Percentiles rank a stretch among this genome's conserved stretches.
Conservation (phyloP, 352 stramenopile species). For the Pythium graminicola region DNA sequence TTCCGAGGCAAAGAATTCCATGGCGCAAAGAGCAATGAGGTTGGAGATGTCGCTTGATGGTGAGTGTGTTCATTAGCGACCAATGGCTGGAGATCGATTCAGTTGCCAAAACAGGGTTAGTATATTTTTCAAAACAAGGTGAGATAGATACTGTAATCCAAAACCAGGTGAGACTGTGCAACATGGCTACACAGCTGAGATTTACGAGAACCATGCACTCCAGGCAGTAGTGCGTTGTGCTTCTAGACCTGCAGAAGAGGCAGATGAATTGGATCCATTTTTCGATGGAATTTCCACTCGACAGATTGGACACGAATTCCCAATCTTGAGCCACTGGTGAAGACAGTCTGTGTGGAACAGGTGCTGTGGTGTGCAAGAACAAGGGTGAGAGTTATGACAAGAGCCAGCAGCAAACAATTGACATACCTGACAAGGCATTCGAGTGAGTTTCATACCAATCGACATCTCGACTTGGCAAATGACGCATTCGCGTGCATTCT, state of each 20-base stretch:
- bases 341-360: constrained; percentile 78
- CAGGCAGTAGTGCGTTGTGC: constrained; percentile 48
- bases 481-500: constrained; percentile 68
- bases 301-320: constrained; percentile 80
- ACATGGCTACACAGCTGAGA: constrained; percentile 17
- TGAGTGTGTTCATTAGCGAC: constrained; percentile 12
- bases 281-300: constrained; percentile 66
- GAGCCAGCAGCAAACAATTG: neutral
- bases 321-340: constrained; percentile 75
- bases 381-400: no score
- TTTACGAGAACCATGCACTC: constrained; percentile 75
- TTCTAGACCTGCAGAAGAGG: constrained; percentile 30
- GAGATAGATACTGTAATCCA: neutral
- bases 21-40: constrained; percentile 11
- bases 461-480: constrained; percentile 77
- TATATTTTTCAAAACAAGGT: neutral
- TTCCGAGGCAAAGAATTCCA: constrained; percentile 71
- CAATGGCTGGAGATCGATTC: constrained; percentile 18
- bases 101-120: constrained; percentile 9
- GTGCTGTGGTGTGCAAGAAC: constrained; percentile 44
- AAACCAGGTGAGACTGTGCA: constrained; percentile 8
- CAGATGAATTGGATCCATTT: constrained; percentile 17
- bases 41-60: constrained; percentile 18
- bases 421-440: constrained; percentile 17
- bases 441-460: constrained; percentile 59